phyloP scores from a whole-genome alignment of 2,329 filamentous ascomycete species.

The Xylaria polymorpha region DNA sequence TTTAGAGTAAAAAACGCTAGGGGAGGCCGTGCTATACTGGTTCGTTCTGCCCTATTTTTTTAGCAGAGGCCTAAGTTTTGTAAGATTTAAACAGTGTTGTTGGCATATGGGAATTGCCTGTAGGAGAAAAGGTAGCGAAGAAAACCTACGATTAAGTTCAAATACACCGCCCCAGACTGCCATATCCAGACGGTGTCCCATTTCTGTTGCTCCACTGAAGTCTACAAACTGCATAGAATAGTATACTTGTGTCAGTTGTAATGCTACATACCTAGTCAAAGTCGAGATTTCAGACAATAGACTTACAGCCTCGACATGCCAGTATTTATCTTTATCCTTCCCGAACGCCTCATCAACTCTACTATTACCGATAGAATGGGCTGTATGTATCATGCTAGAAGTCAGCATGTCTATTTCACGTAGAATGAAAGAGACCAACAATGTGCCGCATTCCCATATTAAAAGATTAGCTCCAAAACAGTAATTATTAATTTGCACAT shows the following conservation, averaged over 20 bases:
- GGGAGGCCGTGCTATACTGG: not conserved
- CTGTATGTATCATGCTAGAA: not conserved
- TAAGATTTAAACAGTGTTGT: not conserved
- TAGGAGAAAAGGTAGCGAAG: not conserved
- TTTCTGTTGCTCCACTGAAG: slow-evolving; percentile 12
- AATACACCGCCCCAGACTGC: not conserved
- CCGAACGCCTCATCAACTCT: not conserved
- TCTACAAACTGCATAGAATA: slow-evolving; percentile 11
- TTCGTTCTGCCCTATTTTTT: not conserved
- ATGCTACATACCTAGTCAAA: not conserved
- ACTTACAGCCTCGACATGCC: not conserved
- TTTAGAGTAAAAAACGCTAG: not conserved
- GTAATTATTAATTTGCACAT: not conserved
- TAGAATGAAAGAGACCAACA: not conserved
- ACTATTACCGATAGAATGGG: not conserved
- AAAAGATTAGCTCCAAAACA: not conserved
- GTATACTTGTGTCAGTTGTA: not conserved
- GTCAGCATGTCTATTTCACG: not conserved
- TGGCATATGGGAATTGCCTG: not conserved
- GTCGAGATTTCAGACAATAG: not conserved
- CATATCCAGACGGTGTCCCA: not conserved
- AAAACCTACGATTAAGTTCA: not conserved
- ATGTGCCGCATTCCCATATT: not conserved
- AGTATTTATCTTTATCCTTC: fast-evolving
- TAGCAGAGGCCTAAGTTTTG: not conserved